Conservation (phyloP, 495 filamentous ascomycete species). For the Massariosphaeria phaeospora region DNA sequence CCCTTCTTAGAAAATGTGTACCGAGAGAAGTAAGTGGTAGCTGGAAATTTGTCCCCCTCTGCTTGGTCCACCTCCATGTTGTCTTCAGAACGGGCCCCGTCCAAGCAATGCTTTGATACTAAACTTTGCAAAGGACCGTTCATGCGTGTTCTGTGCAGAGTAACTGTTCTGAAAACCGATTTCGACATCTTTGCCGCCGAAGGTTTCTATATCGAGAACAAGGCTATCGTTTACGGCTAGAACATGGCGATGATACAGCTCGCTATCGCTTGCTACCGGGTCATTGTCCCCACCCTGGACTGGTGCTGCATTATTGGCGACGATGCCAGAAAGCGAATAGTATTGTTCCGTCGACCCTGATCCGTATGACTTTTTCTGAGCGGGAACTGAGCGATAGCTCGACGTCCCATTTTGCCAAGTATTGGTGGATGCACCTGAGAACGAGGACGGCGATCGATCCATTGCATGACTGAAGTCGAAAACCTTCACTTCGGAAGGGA, state of each 20-base stretch:
- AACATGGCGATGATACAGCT: slow-evolving; percentile 49
- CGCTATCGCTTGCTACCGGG: slow-evolving; percentile 5
- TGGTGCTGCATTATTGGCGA: slow-evolving; percentile 19
- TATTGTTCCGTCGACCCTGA: slow-evolving; percentile 53
- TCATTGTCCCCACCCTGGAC: background rate
- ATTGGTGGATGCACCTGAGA: slow-evolving; percentile 45
- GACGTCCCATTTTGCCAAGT: slow-evolving; percentile 57
- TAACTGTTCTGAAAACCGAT: background rate
- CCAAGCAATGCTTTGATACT: slow-evolving; percentile 37
- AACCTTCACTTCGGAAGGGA: slow-evolving; percentile 53
- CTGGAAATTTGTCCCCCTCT: too few species aligned
- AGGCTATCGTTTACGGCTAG: slow-evolving; percentile 51
- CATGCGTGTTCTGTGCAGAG: background rate
- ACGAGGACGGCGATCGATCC: background rate
- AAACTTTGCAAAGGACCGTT: slow-evolving; percentile 9
- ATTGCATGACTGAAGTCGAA: slow-evolving; percentile 19
- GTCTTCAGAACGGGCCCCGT: slow-evolving; percentile 37
- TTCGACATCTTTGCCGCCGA: slow-evolving; percentile 15
- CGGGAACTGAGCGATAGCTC: slow-evolving; percentile 46
- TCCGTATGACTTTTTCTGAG: slow-evolving; percentile 45
- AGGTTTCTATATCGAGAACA: slow-evolving; percentile 38
- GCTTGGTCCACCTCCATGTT: background rate
- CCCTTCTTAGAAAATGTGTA: too few species aligned
- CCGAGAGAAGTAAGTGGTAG: too few species aligned
- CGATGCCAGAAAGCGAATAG: slow-evolving; percentile 47